Evolutionary conservation across 257 asterid species (phyloP), one percentile per base, ranked within the genome.

Genomic region (Ehretia macrophylla): DNA sequence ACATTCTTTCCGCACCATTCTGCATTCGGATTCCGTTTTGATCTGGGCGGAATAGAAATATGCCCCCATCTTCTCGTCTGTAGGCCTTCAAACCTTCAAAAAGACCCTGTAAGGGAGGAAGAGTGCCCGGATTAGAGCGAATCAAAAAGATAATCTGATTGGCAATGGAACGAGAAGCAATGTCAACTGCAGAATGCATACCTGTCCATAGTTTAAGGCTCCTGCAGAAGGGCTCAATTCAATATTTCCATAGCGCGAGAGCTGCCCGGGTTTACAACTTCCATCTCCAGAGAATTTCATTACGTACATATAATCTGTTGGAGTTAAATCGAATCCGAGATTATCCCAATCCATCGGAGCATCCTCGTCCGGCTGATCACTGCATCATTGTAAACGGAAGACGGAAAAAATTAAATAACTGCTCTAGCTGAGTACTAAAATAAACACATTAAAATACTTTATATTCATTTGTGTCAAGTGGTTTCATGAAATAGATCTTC

Each of bases 121-220:
- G 27, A 49, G 5, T 14, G 19, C 1, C 9, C 17, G 20, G 17
- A 47, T 47, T 49, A 3, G 20, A n/a, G 17, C 10, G 20, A 14
- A 14, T 14, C 54, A 6, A 49, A n/a, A 18, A 17, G 4, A 1
- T 13, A 0, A 8, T 45, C 50, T n/a, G n/a, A 42, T 3, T 42
- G 8, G 16, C 1, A 10, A 42, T 42, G 47, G 3, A 42, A 1
- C 3, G 47, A 14, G 16, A 42, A 42, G 1, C 3, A 42, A 10
- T 42, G 8, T 10, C 8, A 4, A 49, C 16, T 11, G 20, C 11
- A 5, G 11, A n/a, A 49, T 12, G 5, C n/a, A 1, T 57, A 87
- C 95, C 94, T 88, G 96, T 0, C 96, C 96, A 60, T 88, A 88
- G 52, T 88, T 88, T 39, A 88, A 51, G 35, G 83, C 96, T 5